Conservation (phyloP, 225 moss, liverwort and hornwort species). For the Anthoceros angustus region DNA sequence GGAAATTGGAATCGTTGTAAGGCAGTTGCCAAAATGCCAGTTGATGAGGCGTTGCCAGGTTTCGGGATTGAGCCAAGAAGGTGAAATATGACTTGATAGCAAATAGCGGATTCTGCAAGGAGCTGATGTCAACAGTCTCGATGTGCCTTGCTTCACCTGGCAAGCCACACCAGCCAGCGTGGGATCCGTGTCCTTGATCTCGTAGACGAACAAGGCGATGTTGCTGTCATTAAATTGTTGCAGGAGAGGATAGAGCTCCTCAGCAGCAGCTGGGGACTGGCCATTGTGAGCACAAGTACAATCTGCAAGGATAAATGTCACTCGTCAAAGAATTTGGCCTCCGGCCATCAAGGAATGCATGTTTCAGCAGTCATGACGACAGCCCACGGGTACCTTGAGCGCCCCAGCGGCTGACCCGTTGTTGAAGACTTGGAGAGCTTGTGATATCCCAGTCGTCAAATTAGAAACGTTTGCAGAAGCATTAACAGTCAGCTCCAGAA, state of each 20-base stretch:
- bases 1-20: slow-evolving; percentile 18
- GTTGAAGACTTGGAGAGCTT: slow-evolving; percentile 12
- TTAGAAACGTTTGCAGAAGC: slow-evolving; percentile 9
- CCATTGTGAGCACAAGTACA: slow-evolving; percentile 24
- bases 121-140: too few relatives aligned
- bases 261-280: slow-evolving; percentile 2
- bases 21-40: slow-evolving; percentile 17
- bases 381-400: slow-evolving; percentile 20
- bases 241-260: slow-evolving; percentile 9
- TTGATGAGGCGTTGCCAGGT: not conserved
- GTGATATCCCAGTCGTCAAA: slow-evolving; percentile 16
- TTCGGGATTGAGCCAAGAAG: slow-evolving; percentile 21
- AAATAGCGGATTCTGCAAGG: slow-evolving; percentile 19
- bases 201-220: slow-evolving; percentile 13
- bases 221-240: not conserved
- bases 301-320: slow-evolving; percentile 11
- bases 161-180: too few relatives aligned
- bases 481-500: slow-evolving; percentile 5
- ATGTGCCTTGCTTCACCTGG: too few relatives aligned
- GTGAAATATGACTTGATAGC: slow-evolving; percentile 20
- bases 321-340: not conserved
- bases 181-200: not conserved
- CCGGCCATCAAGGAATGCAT: not conserved
- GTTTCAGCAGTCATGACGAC: not conserved
- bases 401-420: slow-evolving; percentile 7